Conservation (phyloP, 352 stramenopile species). For the Phytophthora fragariae region DNA sequence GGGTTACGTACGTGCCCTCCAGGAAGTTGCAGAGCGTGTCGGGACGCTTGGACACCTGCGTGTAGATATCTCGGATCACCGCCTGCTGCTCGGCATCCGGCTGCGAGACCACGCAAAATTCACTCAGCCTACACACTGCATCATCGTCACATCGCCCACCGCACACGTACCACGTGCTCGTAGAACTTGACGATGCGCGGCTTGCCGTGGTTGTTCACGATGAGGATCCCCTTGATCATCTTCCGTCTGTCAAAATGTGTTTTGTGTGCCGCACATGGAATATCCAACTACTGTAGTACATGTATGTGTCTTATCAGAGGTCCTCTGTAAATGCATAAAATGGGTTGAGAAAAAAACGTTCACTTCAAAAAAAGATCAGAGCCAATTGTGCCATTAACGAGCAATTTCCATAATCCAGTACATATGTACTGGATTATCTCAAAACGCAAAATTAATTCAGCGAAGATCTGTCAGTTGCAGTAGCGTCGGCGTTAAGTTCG, state of each 20-base stretch:
- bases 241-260: not conserved
- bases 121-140: not conserved
- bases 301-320: too few species aligned
- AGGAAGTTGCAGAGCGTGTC: constrained; percentile 99
- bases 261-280: not conserved
- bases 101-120: constrained; percentile 33
- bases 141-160: not conserved
- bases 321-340: too few species aligned
- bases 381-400: too few species aligned
- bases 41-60: constrained; percentile 97
- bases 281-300: too few species aligned
- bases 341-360: too few species aligned
- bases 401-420: too few species aligned
- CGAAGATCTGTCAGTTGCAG: too few species aligned
- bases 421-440: too few species aligned
- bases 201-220: constrained; percentile 99
- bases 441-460: too few species aligned
- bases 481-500: too few species aligned
- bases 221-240: constrained; percentile 99
- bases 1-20: constrained; percentile 91
- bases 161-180: constrained; percentile 93
- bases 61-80: constrained; percentile 98
- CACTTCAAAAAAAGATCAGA: too few species aligned
- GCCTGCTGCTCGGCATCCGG: constrained; percentile 97
- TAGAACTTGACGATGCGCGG: constrained; percentile 99